Base-by-base conservation (phyloP, 2,329 filamentous ascomycete genomes). In the Trichoderma lentiforme region DNA sequence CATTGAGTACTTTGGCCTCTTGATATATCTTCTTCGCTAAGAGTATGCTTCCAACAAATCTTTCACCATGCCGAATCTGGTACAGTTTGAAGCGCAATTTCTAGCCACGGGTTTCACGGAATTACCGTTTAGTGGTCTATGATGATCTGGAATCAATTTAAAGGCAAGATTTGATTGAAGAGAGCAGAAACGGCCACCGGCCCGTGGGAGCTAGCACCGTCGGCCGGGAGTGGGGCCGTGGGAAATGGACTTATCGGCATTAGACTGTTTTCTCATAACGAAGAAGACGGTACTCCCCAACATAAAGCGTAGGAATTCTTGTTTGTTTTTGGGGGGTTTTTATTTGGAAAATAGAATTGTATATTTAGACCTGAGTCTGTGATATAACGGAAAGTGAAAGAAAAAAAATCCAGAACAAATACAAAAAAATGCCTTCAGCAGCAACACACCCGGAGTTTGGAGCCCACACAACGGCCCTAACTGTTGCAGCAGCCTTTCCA, bases 191-290 rank as follows among this genome's bases (percentile, higher is more conserved):
- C 14, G 26, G 36, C 32, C 24, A 18, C 21, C 56, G 66, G 36
- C 21, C 63, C n/a, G 60, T 18, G 36, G 43, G 28, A 18, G 21
- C n/a, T 21, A 53, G 6, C 12, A 28, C 7, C 39, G 9, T n/a
- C 57, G 28, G 28, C 34, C 66, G 51, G 5, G 6, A 39, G 67
- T 53, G 67, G 67, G 67, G 67, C 67, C 67, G 67, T 70, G 67
- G 67, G 18, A 70, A 32, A 53, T 43, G 67, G 67, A 70, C 30
- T 70, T 70, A 70, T 21, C 67, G 67, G 67, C 28, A 53, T 32
- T 70, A 70, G 57, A 43, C 39, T 15, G 28, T n/a, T 11, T 21
- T 14, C 26, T 14, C 39, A 30, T 34, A 47, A 69, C 66, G 66
- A 61, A 47, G 66, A 32, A 61, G n/a, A 60, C 24, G 56, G 21